Conservation (phyloP, 805 yeast genomes). For the Wickerhamiella cacticola region DNA sequence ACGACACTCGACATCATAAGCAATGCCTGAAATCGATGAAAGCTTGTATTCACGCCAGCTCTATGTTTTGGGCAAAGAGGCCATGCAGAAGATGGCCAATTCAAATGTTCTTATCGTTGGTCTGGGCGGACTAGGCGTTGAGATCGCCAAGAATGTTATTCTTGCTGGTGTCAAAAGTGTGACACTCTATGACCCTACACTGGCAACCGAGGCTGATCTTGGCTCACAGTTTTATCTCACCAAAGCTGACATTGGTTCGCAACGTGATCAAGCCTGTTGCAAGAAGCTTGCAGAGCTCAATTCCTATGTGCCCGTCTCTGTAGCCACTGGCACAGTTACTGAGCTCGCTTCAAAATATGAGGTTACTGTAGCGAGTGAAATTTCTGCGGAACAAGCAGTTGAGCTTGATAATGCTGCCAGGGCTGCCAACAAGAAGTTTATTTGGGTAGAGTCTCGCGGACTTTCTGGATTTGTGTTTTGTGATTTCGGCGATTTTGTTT, state of each 20-base stretch:
- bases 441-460: slow-evolving; percentile 74
- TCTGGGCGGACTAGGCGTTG: slow-evolving; percentile 83
- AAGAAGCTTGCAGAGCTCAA: slow-evolving; percentile 69
- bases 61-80: slow-evolving; percentile 90
- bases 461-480: slow-evolving; percentile 80
- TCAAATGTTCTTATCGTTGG: slow-evolving; percentile 90
- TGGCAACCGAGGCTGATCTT: slow-evolving; percentile 55
- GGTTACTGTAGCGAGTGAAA: slow-evolving; percentile 80
- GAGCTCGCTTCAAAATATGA: slow-evolving; percentile 47
- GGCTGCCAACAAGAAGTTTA: slow-evolving; percentile 58
- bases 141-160: slow-evolving; percentile 92
- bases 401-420: slow-evolving; percentile 68
- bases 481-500: slow-evolving; percentile 79
- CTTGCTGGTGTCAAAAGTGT: slow-evolving; percentile 94
- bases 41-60: slow-evolving; percentile 91
- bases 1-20: not conserved
- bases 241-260: slow-evolving; percentile 59
- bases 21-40: slow-evolving; percentile 54
- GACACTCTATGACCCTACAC: slow-evolving; percentile 69
- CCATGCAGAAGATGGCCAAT: slow-evolving; percentile 92
- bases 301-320: slow-evolving; percentile 75
- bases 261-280: slow-evolving; percentile 63
- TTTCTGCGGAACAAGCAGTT: slow-evolving; percentile 59
- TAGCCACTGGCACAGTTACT: slow-evolving; percentile 37
- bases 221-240: slow-evolving; percentile 80